Percentiles rank a stretch among this genome's conserved stretches.
phyloP scores from a whole-genome alignment of 768 basidiomycete genomes.

The Phallus indusiatus region DNA sequence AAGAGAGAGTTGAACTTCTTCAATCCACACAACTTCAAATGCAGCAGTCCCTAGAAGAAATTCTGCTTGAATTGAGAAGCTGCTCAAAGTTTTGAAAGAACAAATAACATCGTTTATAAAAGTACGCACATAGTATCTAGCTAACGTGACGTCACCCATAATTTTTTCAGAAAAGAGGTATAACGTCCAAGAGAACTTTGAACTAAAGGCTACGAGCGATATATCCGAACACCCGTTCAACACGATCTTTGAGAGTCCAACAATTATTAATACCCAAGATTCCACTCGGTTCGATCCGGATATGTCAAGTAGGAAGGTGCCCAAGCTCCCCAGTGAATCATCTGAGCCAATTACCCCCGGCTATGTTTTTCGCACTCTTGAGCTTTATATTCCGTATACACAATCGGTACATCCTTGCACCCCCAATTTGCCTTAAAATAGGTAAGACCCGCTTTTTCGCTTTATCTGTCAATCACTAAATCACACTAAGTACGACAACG shows the following conservation, averaged over 20 bases:
- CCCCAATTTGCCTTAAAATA: too few relatives aligned
- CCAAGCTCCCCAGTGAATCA: neutral
- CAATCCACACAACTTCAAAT: conserved; percentile 5
- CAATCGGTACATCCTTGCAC: neutral
- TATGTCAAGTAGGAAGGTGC: neutral
- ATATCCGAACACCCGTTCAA: neutral
- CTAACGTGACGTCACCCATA: neutral
- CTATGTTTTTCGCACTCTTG: neutral
- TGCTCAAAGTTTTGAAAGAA: neutral
- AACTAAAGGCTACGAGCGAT: neutral
- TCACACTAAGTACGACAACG: too few relatives aligned
- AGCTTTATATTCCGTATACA: neutral
- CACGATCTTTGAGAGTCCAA: neutral
- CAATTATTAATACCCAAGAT: neutral
- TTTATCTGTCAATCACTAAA: too few relatives aligned
- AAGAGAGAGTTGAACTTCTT: neutral
- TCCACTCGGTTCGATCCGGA: neutral
- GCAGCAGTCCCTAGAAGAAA: conserved; percentile 4
- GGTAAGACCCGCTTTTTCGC: too few relatives aligned
- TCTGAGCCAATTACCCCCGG: neutral
- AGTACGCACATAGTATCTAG: neutral
- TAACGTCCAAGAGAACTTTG: neutral
- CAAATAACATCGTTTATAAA: neutral
- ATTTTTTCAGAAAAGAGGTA: neutral
- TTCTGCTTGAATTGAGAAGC: conserved; percentile 1